These are phyloP conservation scores for Oryza longistaminata DNA, from an alignment of 176 grass and related monocot species.

Conservation along the genomic window DNA sequence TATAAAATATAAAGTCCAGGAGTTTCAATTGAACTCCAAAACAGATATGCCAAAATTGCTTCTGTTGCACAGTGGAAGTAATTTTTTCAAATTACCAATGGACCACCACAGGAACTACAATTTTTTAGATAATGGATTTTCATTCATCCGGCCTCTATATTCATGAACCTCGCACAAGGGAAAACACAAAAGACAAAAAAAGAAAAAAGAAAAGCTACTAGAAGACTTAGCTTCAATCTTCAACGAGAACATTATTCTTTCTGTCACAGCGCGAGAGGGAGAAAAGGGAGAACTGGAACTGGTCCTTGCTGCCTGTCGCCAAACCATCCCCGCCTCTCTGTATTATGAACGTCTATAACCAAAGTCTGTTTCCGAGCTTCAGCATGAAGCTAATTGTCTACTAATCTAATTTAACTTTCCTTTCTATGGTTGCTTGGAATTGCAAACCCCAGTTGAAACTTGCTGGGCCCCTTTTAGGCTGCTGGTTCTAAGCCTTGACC, in stretches of 20 bases:
- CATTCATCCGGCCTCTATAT: too few relatives aligned
- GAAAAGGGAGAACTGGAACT: too few relatives aligned
- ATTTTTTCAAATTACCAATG: not conserved
- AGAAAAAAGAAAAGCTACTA: too few relatives aligned
- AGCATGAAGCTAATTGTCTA: not conserved
- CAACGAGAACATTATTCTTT: too few relatives aligned
- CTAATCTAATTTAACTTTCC: not conserved
- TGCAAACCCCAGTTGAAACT: not conserved
- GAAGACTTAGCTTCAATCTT: too few relatives aligned
- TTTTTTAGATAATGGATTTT: too few relatives aligned
- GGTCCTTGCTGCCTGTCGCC: too few relatives aligned
- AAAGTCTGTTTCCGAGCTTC: not conserved
- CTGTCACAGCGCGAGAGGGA: too few relatives aligned
- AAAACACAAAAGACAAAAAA: too few relatives aligned
- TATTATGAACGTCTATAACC: too few relatives aligned
- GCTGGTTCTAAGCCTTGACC: not conserved
- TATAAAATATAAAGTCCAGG: not conserved
- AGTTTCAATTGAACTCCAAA: constrained; percentile 5
- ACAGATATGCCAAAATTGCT: not conserved
- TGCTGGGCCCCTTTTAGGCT: not conserved
- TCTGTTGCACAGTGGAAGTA: not conserved
- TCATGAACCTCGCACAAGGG: too few relatives aligned
- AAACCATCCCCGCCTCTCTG: too few relatives aligned
- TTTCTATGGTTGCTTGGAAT: not conserved
- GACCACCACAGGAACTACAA: not conserved